Evolutionary conservation across 2,329 filamentous ascomycete genomes (phyloP).

Genomic region (Huntiella bhutanensis): DNA sequence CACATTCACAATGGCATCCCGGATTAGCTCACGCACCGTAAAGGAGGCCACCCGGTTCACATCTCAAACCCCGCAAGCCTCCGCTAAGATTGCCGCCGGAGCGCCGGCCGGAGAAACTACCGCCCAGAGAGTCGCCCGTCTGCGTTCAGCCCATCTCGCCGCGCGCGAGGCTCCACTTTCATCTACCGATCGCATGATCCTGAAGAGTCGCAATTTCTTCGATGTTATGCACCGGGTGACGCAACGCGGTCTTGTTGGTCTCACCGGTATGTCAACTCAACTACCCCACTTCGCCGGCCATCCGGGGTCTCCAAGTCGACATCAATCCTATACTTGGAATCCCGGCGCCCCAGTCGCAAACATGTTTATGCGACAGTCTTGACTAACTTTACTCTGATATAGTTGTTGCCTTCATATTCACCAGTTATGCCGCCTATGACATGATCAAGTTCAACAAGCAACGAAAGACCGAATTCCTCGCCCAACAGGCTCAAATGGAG

Average conservation of each 20-base stretch:
- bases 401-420: constrained; percentile 37
- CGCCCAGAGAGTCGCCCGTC: constrained; percentile 47
- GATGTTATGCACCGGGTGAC: constrained; percentile 38
- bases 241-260: constrained; percentile 33
- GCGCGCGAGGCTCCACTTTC: constrained; percentile 41
- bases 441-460: constrained; percentile 43
- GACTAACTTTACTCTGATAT: not conserved
- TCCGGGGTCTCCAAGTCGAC: no score
- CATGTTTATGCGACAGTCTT: not conserved
- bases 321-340: no score
- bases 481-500: constrained; percentile 33
- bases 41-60: constrained; percentile 60
- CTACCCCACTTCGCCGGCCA: not conserved
- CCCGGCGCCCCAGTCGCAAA: no score
- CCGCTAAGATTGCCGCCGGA: constrained; percentile 32
- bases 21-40: constrained; percentile 44
- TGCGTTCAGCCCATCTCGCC: constrained; percentile 49
- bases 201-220: constrained; percentile 29
- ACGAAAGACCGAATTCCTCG: constrained; percentile 38
- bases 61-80: constrained; percentile 39
- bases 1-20: constrained; percentile 20
- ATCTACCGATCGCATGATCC: constrained; percentile 30
- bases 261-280: constrained; percentile 30
- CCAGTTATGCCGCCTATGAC: constrained; percentile 39
- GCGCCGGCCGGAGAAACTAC: constrained; percentile 37